Evolutionary conservation across 2,329 filamentous ascomycete genomes (phyloP).

Genomic region (Cordyceps cateniannulata): DNA sequence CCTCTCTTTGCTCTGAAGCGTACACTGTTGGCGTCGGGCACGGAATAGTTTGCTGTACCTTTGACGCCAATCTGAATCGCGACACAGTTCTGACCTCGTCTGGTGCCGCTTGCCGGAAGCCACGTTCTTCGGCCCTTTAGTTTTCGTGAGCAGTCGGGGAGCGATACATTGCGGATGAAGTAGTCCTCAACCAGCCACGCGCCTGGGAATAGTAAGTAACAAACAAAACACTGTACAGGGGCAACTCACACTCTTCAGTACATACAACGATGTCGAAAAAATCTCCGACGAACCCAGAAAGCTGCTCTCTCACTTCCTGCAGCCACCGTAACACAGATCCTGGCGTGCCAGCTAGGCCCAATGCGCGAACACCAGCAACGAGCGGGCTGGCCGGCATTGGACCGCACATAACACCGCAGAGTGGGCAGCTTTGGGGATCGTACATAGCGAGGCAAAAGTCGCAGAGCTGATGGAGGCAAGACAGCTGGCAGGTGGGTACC

Average conservation of each 20-base stretch:
- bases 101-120: neutral
- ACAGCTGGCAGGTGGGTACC: neutral
- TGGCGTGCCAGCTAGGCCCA: neutral
- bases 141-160: neutral
- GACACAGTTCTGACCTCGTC: neutral
- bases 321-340: neutral
- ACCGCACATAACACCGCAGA: neutral
- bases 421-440: neutral
- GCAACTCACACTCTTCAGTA: neutral
- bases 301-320: neutral
- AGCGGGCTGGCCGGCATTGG: neutral
- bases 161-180: neutral
- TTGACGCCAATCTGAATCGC: neutral
- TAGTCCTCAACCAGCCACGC: neutral
- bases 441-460: neutral
- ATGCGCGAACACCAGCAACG: neutral
- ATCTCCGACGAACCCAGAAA: neutral
- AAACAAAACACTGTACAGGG: neutral
- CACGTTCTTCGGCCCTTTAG: neutral
- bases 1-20: neutral
- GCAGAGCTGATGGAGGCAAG: neutral
- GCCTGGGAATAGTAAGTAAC: neutral
- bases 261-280: conserved; percentile 1
- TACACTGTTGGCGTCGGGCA: neutral
- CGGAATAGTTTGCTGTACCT: neutral